phyloP scores from a whole-genome alignment of 1,284 basidiomycete genomes.

The Acaromyces ingoldii region DNA sequence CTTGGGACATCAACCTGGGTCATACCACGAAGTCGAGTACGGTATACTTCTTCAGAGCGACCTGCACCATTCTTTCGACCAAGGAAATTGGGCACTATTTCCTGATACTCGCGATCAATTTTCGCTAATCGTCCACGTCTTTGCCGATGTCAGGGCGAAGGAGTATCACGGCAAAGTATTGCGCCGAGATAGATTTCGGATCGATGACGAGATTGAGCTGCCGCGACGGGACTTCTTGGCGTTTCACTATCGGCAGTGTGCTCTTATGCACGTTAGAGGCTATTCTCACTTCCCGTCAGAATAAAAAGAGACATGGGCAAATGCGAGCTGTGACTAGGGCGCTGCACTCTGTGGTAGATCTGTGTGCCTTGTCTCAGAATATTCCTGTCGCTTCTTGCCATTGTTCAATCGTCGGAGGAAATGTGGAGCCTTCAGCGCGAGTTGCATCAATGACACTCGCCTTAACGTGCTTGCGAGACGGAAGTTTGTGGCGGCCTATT shows the following conservation, averaged over 20 bases:
- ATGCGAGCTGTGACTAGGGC: no score
- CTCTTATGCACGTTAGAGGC: neutral
- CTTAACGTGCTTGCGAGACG: no score
- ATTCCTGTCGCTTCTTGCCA: no score
- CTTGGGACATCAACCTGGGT: neutral
- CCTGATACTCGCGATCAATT: neutral
- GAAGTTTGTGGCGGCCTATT: no score
- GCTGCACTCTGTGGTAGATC: no score
- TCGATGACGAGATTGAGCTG: neutral
- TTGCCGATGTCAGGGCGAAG: neutral
- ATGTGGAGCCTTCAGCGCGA: no score
- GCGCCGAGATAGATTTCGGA: neutral
- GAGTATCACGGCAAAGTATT: neutral
- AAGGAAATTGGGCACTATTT: neutral
- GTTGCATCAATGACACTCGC: no score
- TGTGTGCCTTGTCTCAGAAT: no score
- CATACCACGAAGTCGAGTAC: neutral
- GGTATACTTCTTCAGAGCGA: neutral
- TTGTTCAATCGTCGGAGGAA: no score
- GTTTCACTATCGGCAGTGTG: neutral
- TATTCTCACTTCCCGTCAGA: neutral
- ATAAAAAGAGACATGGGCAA: no score
- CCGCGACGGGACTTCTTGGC: neutral
- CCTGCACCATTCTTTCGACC: constrained; percentile 1
- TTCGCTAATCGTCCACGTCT: neutral